phyloP scores from a whole-genome alignment of 192 early-diverging fungal species.

The Linnemannia zychae region DNA sequence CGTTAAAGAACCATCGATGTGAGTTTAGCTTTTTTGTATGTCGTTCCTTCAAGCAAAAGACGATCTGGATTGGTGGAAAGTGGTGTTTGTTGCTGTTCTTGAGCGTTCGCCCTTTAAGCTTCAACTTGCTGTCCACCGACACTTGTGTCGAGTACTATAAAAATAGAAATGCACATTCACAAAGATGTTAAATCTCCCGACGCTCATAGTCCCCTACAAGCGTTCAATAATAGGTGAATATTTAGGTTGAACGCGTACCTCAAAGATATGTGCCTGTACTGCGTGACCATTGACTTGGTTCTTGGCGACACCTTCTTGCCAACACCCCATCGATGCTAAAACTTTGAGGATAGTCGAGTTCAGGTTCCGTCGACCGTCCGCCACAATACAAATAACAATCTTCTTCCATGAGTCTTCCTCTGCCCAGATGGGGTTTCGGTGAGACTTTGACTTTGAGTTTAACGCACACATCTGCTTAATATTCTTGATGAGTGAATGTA shows the following conservation, averaged over 20 bases:
- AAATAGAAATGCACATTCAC: background rate
- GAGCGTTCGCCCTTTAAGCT: slow-evolving; percentile 42
- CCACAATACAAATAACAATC: slow-evolving; percentile 49
- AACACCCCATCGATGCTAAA: slow-evolving; percentile 49
- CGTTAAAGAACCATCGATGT: slow-evolving; percentile 56
- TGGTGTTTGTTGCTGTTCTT: slow-evolving; percentile 53
- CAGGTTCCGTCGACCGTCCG: slow-evolving; percentile 42
- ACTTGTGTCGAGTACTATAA: slow-evolving; percentile 48
- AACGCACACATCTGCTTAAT: slow-evolving; percentile 40
- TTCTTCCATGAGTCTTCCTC: slow-evolving; percentile 54
- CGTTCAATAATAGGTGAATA: too few relatives aligned
- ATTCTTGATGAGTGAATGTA: slow-evolving; percentile 54
- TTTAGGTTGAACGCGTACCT: slow-evolving; percentile 25
- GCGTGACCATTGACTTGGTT: slow-evolving; percentile 53
- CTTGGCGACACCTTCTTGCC: slow-evolving; percentile 56
- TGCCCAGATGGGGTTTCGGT: slow-evolving; percentile 45
- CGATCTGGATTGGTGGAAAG: slow-evolving; percentile 49
- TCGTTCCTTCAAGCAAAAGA: slow-evolving; percentile 54
- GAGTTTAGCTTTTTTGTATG: slow-evolving; percentile 58
- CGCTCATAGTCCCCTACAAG: too few relatives aligned
- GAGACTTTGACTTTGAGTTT: slow-evolving; percentile 25
- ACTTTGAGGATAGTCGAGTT: slow-evolving; percentile 39
- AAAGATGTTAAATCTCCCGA: too few relatives aligned
- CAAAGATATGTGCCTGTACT: slow-evolving; percentile 52
- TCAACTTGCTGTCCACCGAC: slow-evolving; percentile 48